Evolutionary conservation across 768 basidiomycete species (phyloP).

Genomic region (Lyophyllum atratum): DNA sequence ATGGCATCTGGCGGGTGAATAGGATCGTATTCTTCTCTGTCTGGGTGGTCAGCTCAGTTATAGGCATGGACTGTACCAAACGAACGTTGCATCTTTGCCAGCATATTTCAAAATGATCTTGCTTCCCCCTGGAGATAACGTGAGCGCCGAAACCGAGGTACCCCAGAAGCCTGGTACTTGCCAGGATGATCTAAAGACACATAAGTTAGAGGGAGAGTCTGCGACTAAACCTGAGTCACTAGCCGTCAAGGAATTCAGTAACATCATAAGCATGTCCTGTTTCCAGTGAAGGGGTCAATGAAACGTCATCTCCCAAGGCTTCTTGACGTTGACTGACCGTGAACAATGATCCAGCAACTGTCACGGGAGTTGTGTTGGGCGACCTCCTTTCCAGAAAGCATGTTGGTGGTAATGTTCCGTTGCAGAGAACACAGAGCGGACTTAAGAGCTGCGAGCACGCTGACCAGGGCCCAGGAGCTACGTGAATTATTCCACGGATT

Average conservation of each 20-base stretch:
- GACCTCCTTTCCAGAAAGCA: constrained; percentile 50
- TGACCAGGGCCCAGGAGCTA: neutral
- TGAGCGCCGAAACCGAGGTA: neutral
- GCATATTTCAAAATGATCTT: constrained; percentile 87
- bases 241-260: constrained; percentile 75
- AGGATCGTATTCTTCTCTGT: constrained; percentile 78
- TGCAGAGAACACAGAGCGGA: constrained; percentile 22
- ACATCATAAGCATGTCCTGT: constrained; percentile 78
- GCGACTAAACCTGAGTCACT: constrained; percentile 7
- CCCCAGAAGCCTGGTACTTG: constrained; percentile 20
- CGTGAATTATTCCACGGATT: neutral
- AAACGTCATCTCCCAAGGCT: constrained; percentile 5
- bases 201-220: neutral
- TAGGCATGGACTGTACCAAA: constrained; percentile 11
- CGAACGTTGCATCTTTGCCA: constrained; percentile 87
- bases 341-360: constrained; percentile 84
- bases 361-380: constrained; percentile 58
- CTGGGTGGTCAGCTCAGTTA: neutral
- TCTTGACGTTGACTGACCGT: constrained; percentile 46
- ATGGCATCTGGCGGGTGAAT: constrained; percentile 89
- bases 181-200: constrained; percentile 60
- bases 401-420: constrained; percentile 7
- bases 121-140: constrained; percentile 59
- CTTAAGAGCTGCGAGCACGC: neutral
- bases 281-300: neutral